Percentiles rank a stretch among this genome's conserved stretches.
phyloP scores from a whole-genome alignment of 2,329 filamentous ascomycete species.

The Colletotrichum tamarilloi region DNA sequence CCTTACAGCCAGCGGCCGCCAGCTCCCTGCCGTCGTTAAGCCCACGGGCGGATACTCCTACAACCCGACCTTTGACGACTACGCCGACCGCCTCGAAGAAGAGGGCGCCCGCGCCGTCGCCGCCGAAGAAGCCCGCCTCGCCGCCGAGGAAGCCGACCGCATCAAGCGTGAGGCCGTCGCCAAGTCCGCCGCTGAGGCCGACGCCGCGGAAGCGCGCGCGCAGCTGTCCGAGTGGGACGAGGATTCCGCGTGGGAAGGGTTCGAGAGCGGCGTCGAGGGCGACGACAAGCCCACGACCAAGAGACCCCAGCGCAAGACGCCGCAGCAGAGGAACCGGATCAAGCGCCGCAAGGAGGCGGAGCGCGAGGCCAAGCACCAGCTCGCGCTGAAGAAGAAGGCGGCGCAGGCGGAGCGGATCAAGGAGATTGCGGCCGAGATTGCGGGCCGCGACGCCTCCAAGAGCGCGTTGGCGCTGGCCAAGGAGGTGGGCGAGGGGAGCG shows the following conservation, averaged over 20 bases:
- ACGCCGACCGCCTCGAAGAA: constrained; percentile 78
- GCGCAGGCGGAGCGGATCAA: constrained; percentile 79
- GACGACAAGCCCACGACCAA: constrained; percentile 67
- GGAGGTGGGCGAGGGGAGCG: constrained; percentile 45
- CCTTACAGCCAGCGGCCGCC: constrained; percentile 83
- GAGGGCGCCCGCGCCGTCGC: constrained; percentile 85
- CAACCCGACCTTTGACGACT: constrained; percentile 90
- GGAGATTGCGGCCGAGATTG: constrained; percentile 73
- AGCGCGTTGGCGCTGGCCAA: constrained; percentile 52
- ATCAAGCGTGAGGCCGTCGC: constrained; percentile 75
- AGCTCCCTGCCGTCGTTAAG: constrained; percentile 80
- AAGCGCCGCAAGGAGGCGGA: constrained; percentile 92
- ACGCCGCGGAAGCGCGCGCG: constrained; percentile 76
- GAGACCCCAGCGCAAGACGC: constrained; percentile 85
- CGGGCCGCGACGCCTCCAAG: constrained; percentile 63
- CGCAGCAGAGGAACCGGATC: constrained; percentile 85
- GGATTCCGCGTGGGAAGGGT: constrained; percentile 91
- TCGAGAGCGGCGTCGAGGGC: constrained; percentile 80
- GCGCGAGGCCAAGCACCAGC: constrained; percentile 78
- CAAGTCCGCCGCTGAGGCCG: constrained; percentile 77
- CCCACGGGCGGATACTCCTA: constrained; percentile 90
- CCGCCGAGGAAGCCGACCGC: constrained; percentile 73
- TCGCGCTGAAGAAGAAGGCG: constrained; percentile 77
- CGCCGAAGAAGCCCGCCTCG: constrained; percentile 79
- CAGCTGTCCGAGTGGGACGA: constrained; percentile 81